Percentiles rank a stretch among this genome's conserved stretches.
These are phyloP conservation scores for Saccharomyces hybrid DNA, from an alignment of 1,139 yeast species.

Conservation along the genomic window DNA sequence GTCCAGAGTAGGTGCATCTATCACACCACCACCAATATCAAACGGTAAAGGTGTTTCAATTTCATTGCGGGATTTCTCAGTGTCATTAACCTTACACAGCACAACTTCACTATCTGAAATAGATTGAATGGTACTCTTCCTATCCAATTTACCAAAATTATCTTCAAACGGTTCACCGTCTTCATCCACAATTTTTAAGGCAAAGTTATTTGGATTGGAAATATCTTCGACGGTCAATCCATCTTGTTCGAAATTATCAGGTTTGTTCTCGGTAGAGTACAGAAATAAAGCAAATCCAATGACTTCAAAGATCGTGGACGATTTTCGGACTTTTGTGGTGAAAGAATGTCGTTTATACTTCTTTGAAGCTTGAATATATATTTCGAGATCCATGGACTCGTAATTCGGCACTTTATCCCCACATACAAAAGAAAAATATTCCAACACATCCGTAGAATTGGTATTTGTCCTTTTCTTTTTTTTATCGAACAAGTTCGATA, in stretches of 20 bases:
- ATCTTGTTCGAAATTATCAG: conserved; percentile 17
- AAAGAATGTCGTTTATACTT: conserved; percentile 23
- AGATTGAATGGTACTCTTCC: conserved; percentile 46
- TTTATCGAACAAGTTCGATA: conserved; percentile 28
- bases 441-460: conserved; percentile 39
- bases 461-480: conserved; percentile 32
- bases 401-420: conserved; percentile 31
- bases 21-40: conserved; percentile 29
- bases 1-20: conserved; percentile 5
- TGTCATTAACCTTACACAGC: conserved; percentile 40
- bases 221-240: conserved; percentile 16
- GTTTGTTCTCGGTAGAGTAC: conserved; percentile 20
- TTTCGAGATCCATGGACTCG: conserved; percentile 29
- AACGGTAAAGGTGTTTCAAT: conserved; percentile 47
- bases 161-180: conserved; percentile 74
- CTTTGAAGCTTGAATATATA: conserved; percentile 33
- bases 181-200: conserved; percentile 62
- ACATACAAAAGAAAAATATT: conserved; percentile 46
- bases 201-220: conserved; percentile 54
- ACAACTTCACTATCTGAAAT: conserved; percentile 64
- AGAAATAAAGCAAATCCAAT: conserved; percentile 51
- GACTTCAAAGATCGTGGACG: conserved; percentile 49
- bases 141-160: conserved; percentile 59
- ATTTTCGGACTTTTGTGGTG: conserved; percentile 37
- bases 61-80: conserved; percentile 34